Evolutionary conservation across 148 eudicot genomes (phyloP), one percentile per base, ranked within the genome.

Genomic region (Limonium bicolor): DNA sequence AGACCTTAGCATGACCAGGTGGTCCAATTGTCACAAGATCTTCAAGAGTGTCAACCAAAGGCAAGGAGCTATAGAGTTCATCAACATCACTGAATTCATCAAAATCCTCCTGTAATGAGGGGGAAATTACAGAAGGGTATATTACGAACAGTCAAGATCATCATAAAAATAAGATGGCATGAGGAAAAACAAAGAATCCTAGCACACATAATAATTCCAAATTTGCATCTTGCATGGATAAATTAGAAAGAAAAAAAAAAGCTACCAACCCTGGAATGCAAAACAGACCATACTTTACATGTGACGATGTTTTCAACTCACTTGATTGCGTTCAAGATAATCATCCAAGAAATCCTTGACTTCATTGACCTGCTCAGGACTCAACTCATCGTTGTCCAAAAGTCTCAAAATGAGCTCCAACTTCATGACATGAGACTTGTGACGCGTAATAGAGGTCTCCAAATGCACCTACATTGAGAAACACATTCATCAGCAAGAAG

Each of bases 261-360:
- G 13, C 24, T n/a, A n/a, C n/a, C n/a, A n/a, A n/a, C n/a, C n/a
- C n/a, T n/a, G n/a, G n/a, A n/a, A n/a, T n/a, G n/a, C n/a, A n/a
- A n/a, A n/a, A n/a, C n/a, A n/a, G n/a, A n/a, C n/a, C n/a, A n/a
- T n/a, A n/a, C n/a, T n/a, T n/a, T n/a, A n/a, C n/a, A n/a, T n/a
- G n/a, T n/a, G n/a, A n/a, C n/a, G 12, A 50, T 24, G 15, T 7
- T 6, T 9, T 19, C 23, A 20, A 43, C 24, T 18, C 27, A 92
- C 99, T 95, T 92, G 99, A 81, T 92, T 92, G 22, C 99, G 92
- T 54, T 92, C 99, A 51, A 92, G 71, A 41, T 92, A 92, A 54
- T 92, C 99, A 41, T 92, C 99, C 64, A 92, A 62, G 61, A 85
- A 92, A 54, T 85, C 99, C 57, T 78, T 92, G 25, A 78, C 85